Percentiles rank a stretch among this genome's conserved stretches.
These are phyloP conservation scores for Saturnispora ahearnii DNA, from an alignment of 805 yeast species.

Conservation along the genomic window DNA sequence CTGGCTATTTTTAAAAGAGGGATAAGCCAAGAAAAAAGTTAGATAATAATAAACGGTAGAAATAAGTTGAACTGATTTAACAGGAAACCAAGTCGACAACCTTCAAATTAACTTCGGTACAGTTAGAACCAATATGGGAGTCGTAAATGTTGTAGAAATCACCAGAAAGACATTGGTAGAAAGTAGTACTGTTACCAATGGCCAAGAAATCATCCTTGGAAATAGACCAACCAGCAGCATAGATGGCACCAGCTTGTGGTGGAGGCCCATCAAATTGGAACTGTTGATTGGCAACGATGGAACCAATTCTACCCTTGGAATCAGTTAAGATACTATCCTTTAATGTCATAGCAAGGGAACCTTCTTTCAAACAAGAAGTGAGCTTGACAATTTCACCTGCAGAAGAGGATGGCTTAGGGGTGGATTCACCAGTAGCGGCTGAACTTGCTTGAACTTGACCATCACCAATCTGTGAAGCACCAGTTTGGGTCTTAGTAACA, in stretches of 20 bases:
- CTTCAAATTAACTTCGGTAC: slow-evolving; percentile 36
- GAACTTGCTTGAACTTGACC: slow-evolving; percentile 32
- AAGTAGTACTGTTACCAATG: slow-evolving; percentile 38
- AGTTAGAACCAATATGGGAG: slow-evolving; percentile 37
- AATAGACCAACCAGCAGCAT: slow-evolving; percentile 45
- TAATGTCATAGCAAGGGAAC: slow-evolving; percentile 37
- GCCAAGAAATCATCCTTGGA: slow-evolving; percentile 39
- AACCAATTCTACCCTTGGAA: slow-evolving; percentile 43
- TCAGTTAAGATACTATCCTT: slow-evolving; percentile 37
- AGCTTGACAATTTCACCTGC: slow-evolving; percentile 14
- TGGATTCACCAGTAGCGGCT: slow-evolving; percentile 26
- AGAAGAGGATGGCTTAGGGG: slow-evolving; percentile 11
- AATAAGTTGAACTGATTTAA: slow-evolving; percentile 17
- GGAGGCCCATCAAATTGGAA: slow-evolving; percentile 62
- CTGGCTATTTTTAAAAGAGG: not conserved
- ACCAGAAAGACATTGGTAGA: slow-evolving; percentile 51
- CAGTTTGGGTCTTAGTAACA: slow-evolving; percentile 22
- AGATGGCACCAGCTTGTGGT: slow-evolving; percentile 51
- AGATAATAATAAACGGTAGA: not conserved
- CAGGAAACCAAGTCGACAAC: slow-evolving; percentile 39
- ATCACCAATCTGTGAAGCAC: slow-evolving; percentile 31
- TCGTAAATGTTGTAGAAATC: slow-evolving; percentile 50
- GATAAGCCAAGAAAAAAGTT: not conserved
- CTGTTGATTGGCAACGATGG: slow-evolving; percentile 54
- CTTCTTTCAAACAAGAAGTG: slow-evolving; percentile 29